phyloP scores from a whole-genome alignment of 2,329 filamentous ascomycete species.

The Diaporthe vaccinii region DNA sequence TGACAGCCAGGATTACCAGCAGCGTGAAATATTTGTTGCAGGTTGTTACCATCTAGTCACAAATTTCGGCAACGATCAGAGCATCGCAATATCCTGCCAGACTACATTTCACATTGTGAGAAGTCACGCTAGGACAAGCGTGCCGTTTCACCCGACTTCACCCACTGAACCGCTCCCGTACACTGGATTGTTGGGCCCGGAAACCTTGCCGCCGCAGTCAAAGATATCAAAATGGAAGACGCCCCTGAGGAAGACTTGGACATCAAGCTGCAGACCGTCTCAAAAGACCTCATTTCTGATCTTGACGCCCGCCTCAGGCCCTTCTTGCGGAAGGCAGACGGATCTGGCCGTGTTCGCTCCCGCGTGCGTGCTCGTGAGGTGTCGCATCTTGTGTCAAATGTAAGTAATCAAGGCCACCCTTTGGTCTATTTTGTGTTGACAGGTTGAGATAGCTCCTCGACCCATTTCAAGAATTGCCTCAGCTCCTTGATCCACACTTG shows the following conservation, averaged over 20 bases:
- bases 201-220: not conserved
- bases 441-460: conserved; percentile 70
- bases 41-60: not conserved
- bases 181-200: not conserved
- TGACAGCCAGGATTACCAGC: not conserved
- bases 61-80: not conserved
- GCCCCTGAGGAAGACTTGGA: conserved; percentile 71
- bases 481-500: conserved; percentile 89
- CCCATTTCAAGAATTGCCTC: conserved; percentile 94
- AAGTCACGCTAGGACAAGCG: not conserved
- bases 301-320: conserved; percentile 66
- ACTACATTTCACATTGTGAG: not conserved
- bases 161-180: not conserved
- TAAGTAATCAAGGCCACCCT: conserved; percentile 45
- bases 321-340: conserved; percentile 67
- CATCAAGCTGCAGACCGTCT: conserved; percentile 72
- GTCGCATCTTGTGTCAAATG: conserved; percentile 60
- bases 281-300: conserved; percentile 70
- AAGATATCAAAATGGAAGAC: conserved; percentile 65
- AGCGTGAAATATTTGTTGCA: not conserved
- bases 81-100: not conserved
- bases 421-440: conserved; percentile 40
- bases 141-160: not conserved
- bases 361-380: conserved; percentile 66
- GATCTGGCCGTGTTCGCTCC: conserved; percentile 60